These are phyloP conservation scores for Boletus rufocinnamomeus DNA, from an alignment of 768 basidiomycete genomes.

Conservation along the genomic window DNA sequence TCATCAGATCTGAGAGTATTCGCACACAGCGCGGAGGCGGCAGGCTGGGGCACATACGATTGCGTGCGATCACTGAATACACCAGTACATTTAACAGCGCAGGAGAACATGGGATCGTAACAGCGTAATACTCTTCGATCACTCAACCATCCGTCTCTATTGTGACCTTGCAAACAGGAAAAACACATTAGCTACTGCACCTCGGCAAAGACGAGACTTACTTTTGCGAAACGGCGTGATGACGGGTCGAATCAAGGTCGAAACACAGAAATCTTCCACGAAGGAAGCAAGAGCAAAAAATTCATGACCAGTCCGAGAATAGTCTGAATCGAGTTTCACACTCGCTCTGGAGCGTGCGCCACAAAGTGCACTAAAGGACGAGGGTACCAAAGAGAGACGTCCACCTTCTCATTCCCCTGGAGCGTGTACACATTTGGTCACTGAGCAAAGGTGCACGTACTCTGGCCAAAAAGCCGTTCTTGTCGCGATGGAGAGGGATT, in stretches of 20 bases:
- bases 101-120: background rate
- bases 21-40: background rate
- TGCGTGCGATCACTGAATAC: background rate
- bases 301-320: conserved; percentile 29
- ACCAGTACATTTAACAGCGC: background rate
- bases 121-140: background rate
- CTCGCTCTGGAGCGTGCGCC: conserved; percentile 14
- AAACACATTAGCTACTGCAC: background rate
- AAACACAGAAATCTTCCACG: conserved; percentile 4
- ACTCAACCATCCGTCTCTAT: background rate
- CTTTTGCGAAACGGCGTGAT: background rate
- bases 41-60: background rate
- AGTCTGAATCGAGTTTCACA: conserved; percentile 39
- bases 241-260: background rate
- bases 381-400: background rate
- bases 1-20: background rate
- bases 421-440: background rate
- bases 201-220: background rate
- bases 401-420: conserved; percentile 26
- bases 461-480: background rate
- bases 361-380: conserved; percentile 35
- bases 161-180: background rate
- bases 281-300: conserved; percentile 17
- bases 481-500: background rate
- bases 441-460: background rate